Evolutionary conservation across 1,139 yeast species (phyloP), one percentile per base, ranked within the genome.

Genomic region (Diutina catenulata): DNA sequence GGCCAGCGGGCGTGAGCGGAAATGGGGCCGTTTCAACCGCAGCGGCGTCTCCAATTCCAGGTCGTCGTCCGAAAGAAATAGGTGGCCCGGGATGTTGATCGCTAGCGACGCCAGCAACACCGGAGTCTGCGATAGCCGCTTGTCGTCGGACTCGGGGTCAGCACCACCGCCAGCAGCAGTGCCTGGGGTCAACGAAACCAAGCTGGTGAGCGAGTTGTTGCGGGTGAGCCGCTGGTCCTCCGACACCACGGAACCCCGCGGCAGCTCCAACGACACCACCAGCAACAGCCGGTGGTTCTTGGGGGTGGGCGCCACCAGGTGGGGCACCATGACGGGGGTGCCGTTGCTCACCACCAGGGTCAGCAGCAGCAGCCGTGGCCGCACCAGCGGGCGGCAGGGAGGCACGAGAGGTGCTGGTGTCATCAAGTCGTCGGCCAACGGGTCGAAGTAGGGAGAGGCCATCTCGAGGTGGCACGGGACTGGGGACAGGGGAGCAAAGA

Each of bases 351-450:
- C 24, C 16, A 31, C 25, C 35, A 31, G 35, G 6, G 35, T 20
- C 35, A 31, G 25, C 35, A 31, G 35, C 35, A 31, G 35, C 35
- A 31, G 35, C 7, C 35, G 35, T 7, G 25, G 25, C 11, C 35
- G 25, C 2, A n/a, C 23, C 9, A 24, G 25, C 5, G 35, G 35
- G 25, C 35, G 35, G 7, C n/a, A 10, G 7, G 35, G 35, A 3
- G 35, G 35, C 2, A 31, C 18, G 6, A 31, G 13, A 10, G 35
- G 35, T 25, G 21, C 35, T n/a, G 21, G 9, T 14, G 15, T n/a
- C 15, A 29, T 19, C 33, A 29, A 23, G 18, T 21, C 35, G 13
- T 31, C 35, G 5, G 25, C 35, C 14, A 26, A 31, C 9, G 21
- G 13, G 18, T 31, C 18, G 11, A 31, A n/a, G n/a, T n/a, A n/a